Evolutionary conservation across 371 early-diverging fungal species (phyloP).

Genomic region (Mycotypha africana): DNA sequence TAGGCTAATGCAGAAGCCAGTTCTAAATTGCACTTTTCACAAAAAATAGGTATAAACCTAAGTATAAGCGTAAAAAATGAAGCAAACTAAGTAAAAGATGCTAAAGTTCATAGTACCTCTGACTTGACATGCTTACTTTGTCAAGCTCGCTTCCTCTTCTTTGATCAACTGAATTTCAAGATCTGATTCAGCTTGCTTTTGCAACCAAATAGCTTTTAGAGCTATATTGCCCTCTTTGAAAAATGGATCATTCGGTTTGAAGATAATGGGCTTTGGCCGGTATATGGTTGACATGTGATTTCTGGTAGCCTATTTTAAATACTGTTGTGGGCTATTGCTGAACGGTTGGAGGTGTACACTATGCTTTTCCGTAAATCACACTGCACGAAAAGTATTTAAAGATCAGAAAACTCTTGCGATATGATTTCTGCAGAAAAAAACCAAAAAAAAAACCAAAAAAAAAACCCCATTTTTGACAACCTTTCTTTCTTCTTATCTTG

Average conservation of each 20-base stretch:
- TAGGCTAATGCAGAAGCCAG: no score
- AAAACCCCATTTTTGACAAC: neutral
- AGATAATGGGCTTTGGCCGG: conserved; percentile 24
- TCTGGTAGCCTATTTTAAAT: no score
- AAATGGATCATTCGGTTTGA: conserved; percentile 36
- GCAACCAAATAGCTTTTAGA: conserved; percentile 46
- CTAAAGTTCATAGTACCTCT: no score
- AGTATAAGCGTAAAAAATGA: neutral
- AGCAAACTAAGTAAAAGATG: no score
- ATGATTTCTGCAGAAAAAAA: neutral
- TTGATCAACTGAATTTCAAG: conserved; percentile 18
- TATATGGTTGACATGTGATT: conserved; percentile 31
- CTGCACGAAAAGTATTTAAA: no score
- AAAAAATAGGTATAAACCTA: neutral
- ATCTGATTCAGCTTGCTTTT: conserved; percentile 12
- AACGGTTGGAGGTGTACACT: no score
- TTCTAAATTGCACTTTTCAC: no score
- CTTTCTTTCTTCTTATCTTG: conserved; percentile 8
- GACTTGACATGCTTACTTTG: conserved; percentile 13
- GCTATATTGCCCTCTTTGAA: conserved; percentile 51
- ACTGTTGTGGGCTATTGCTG: no score
- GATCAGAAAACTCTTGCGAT: no score
- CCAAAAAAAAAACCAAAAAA: neutral
- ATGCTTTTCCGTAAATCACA: no score
- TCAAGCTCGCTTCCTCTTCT: conserved; percentile 15